Evolutionary conservation across 768 basidiomycete species (phyloP), one percentile per base, ranked within the genome.

Genomic region (Epithele typhae): DNA sequence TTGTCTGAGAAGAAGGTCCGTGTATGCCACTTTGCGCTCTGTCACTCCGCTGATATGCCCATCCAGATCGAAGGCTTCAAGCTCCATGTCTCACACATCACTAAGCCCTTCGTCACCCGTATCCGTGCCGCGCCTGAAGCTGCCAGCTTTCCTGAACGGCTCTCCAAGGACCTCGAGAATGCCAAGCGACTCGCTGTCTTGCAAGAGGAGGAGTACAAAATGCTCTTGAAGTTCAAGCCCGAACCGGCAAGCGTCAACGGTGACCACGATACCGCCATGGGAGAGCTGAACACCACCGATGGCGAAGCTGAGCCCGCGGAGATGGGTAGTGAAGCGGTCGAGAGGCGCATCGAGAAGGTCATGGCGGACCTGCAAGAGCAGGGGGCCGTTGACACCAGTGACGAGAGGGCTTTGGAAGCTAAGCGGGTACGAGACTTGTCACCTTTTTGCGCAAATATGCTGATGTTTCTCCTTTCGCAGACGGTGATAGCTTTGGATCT

Each of bases 51-150:
- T 30, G 7, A 7, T 30, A 30, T 30, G 27, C 7, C 27, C 27
- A n/a, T n/a, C 19, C 57, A 96, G 93, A 90, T 97, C 61, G 91
- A 94, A 63, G 89, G 87, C 46, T 96, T 97, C 74, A 94, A 92
- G 60, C 72, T 96, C 41, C 92, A 95, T 65, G 86, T 93, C 57
- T 80, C 86, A 25, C 90, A 89, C 62, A 87, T 81, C 59, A 72
- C 77, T 39, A 83, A 79, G 53, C 85, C 90, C 24, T 88, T 87
- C 67, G 76, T 81, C 46, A 87, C 85, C 58, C 76, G 84, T 53
- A 69, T 90, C 47, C 84, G 92, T 38, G 82, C 80, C 57, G 79
- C 94, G 4, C 92, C 94, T 19, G 83, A 91, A 58, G 77, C 87
- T 18, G 82, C 91, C 18, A 88, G 82, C 63, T 77, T 78, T 45